Percentiles rank a stretch among this genome's conserved stretches.
These are phyloP conservation scores for Apiotrichum domesticum DNA, from an alignment of 1,284 basidiomycete genomes.

Conservation along the genomic window DNA sequence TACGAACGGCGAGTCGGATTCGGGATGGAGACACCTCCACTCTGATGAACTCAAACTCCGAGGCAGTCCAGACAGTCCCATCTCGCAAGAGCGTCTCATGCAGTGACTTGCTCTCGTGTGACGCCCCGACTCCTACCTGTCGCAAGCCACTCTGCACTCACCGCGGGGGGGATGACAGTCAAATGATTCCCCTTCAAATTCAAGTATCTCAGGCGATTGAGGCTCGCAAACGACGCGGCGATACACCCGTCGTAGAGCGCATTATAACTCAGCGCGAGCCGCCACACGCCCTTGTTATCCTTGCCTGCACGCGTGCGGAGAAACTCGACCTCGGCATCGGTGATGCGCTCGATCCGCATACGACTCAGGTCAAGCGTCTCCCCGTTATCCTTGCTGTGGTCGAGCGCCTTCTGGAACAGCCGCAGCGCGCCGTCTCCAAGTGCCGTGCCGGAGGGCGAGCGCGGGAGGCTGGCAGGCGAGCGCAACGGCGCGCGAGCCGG, in stretches of 20 bases:
- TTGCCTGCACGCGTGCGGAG: constrained; percentile 57
- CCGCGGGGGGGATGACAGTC: constrained; percentile 75
- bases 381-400: constrained; percentile 65
- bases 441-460: constrained; percentile 2
- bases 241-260: constrained; percentile 61
- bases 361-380: constrained; percentile 76
- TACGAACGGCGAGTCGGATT: no score
- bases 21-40: no score
- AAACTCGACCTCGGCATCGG: constrained; percentile 64
- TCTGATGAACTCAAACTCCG: no score
- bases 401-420: constrained; percentile 58
- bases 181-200: constrained; percentile 88
- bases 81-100: background rate
- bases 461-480: constrained; percentile 6
- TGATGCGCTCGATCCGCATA: constrained; percentile 64
- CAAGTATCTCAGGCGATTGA: constrained; percentile 78
- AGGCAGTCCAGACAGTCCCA: no score
- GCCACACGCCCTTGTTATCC: constrained; percentile 56
- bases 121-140: no score
- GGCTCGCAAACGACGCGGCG: constrained; percentile 68
- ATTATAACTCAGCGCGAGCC: constrained; percentile 84
- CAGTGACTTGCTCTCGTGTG: background rate
- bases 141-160: constrained; percentile 49
- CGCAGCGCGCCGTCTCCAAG: constrained; percentile 5
- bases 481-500: constrained; percentile 9